Evolutionary conservation across 106 monocot genomes (phyloP).

Genomic region (Platanthera guangdongensis): DNA sequence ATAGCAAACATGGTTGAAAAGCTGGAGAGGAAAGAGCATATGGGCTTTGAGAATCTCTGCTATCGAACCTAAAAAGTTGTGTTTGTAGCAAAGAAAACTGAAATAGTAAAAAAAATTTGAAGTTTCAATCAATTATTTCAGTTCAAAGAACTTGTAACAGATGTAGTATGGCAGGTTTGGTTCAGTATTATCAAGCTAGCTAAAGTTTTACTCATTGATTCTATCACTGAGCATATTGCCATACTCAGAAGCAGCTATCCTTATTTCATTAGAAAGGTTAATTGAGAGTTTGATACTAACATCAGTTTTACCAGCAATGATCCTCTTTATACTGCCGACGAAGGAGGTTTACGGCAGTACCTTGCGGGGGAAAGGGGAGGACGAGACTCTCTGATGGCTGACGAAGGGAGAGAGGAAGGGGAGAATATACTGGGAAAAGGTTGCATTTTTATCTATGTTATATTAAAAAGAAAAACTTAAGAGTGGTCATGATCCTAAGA

Average conservation of each 20-base stretch:
- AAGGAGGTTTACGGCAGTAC: too few relatives aligned
- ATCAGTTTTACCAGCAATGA: not conserved
- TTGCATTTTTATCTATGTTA: too few relatives aligned
- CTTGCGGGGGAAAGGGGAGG: too few relatives aligned
- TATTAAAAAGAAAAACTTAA: too few relatives aligned
- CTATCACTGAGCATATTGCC: not conserved
- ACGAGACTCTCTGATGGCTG: too few relatives aligned
- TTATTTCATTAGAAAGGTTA: not conserved
- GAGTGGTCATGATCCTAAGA: too few relatives aligned
- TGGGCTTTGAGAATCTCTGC: conserved; percentile 66
- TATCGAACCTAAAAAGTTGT: conserved; percentile 5
- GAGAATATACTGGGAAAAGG: too few relatives aligned
- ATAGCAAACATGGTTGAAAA: conserved; percentile 51
- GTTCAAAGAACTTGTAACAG: not conserved
- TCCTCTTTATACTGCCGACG: not conserved
- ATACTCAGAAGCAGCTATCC: not conserved
- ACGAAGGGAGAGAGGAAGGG: too few relatives aligned
- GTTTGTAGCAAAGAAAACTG: not conserved
- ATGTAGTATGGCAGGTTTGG: not conserved
- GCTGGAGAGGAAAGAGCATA: conserved; percentile 43
- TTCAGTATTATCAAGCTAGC: not conserved
- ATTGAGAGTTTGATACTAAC: not conserved
- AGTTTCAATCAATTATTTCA: not conserved
- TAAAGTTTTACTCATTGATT: not conserved
- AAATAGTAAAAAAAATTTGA: not conserved